These are phyloP conservation scores for Trichosanthes cucumerina DNA, from an alignment of 306 rosid genomes.

Conservation along the genomic window DNA sequence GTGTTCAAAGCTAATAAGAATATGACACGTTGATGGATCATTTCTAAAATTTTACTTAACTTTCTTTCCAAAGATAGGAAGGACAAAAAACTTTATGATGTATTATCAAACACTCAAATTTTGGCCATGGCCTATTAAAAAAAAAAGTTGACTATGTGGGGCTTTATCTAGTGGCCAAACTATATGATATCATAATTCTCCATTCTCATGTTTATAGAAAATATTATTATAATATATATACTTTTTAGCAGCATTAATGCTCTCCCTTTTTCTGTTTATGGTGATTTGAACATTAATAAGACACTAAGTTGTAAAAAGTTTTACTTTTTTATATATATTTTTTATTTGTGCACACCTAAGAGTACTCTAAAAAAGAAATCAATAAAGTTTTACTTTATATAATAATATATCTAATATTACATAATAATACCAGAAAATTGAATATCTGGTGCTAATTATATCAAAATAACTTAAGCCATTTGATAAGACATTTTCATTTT, in stretches of 20 bases:
- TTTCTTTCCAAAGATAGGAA: neutral
- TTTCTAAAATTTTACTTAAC: neutral
- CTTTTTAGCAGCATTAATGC: neutral
- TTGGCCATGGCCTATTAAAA: neutral
- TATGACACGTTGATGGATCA: neutral
- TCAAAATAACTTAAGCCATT: no score
- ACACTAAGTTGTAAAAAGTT: neutral
- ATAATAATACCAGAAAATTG: neutral
- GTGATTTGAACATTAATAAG: neutral
- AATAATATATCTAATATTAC: neutral
- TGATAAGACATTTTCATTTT: no score
- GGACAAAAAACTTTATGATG: neutral
- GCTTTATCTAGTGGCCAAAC: neutral
- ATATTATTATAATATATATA: neutral
- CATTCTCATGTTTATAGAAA: neutral
- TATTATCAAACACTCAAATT: neutral
- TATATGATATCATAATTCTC: constrained; percentile 5
- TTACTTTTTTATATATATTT: neutral
- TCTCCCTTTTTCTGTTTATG: neutral
- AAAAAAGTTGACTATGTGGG: constrained; percentile 5
- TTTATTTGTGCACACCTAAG: neutral
- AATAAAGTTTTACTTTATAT: neutral
- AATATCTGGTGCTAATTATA: no score
- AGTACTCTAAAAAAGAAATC: neutral
- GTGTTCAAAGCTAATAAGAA: neutral